Evolutionary conservation across 257 asterid species (phyloP).

Genomic region (Primulina tabacum): DNA sequence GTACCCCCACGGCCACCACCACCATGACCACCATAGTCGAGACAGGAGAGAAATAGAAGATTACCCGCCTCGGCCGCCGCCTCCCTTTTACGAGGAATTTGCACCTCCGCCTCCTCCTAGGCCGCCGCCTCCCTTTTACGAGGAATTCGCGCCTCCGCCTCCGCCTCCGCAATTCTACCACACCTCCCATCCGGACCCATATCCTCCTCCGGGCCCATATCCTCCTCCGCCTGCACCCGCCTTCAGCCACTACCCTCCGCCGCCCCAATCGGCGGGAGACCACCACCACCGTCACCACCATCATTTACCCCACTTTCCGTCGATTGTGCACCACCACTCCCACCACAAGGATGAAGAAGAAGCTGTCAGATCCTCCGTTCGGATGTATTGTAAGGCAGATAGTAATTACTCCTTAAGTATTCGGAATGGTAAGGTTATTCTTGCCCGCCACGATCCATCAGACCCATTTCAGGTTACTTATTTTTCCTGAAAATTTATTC

Average conservation of each 20-base stretch:
- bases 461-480: conserved; percentile 50
- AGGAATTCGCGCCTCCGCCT: conserved; percentile 20
- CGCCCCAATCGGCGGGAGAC: conserved; percentile 23
- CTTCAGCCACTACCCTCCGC: conserved; percentile 6
- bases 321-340: conserved; percentile 17
- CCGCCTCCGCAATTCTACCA: conserved; percentile 27
- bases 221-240: conserved; percentile 25
- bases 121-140: too few species aligned
- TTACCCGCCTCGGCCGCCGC: conserved; percentile 26
- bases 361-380: conserved; percentile 41
- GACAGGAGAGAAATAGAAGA: conserved; percentile 27
- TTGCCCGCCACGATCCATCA: conserved; percentile 47
- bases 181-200: conserved; percentile 25
- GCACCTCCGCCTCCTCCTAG: too few species aligned
- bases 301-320: conserved; percentile 28
- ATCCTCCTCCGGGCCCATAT: neutral
- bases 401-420: conserved; percentile 48
- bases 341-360: conserved; percentile 25
- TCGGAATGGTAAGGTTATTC: conserved; percentile 57
- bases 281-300: conserved; percentile 32
- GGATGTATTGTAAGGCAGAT: conserved; percentile 53
- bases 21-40: conserved; percentile 15
- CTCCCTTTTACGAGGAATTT: conserved; percentile 9
- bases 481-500: neutral
- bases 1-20: conserved; percentile 30